These are phyloP conservation scores for Hibiscus trionum DNA, from an alignment of 345 rosid genomes.

Conservation along the genomic window DNA sequence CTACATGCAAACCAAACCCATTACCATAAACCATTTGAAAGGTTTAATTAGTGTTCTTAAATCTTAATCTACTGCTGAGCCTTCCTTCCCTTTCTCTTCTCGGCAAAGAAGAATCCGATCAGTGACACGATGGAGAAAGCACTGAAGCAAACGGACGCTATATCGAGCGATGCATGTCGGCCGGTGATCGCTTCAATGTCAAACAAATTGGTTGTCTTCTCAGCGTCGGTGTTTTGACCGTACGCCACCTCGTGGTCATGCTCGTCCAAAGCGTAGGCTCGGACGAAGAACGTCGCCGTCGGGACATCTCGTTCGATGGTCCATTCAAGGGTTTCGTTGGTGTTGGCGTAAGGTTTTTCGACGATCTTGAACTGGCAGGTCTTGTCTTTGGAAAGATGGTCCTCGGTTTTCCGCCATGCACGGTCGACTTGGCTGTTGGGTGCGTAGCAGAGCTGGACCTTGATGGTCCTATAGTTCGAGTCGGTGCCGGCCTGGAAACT, in stretches of 20 bases:
- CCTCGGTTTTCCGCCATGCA: constrained; percentile 61
- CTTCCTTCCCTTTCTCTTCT: constrained; percentile 45
- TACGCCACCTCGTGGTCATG: constrained; percentile 32
- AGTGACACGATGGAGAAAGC: constrained; percentile 51
- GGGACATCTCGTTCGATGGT: constrained; percentile 45
- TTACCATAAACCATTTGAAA: background rate
- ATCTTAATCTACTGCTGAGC: constrained; percentile 3
- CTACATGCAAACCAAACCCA: background rate
- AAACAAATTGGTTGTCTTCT: constrained; percentile 39
- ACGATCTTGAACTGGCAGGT: constrained; percentile 47
- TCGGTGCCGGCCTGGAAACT: constrained; percentile 29
- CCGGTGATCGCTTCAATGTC: constrained; percentile 41
- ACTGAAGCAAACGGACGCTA: constrained; percentile 57
- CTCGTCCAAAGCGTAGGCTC: constrained; percentile 47
- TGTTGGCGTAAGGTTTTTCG: constrained; percentile 30
- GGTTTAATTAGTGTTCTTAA: background rate
- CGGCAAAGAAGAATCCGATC: constrained; percentile 38
- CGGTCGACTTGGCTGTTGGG: constrained; percentile 71
- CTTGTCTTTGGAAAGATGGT: constrained; percentile 48
- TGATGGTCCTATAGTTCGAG: constrained; percentile 37
- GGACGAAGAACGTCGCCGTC: constrained; percentile 56
- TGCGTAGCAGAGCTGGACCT: constrained; percentile 57
- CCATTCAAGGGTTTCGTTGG: constrained; percentile 34
- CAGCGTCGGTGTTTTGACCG: constrained; percentile 43
- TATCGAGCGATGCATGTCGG: constrained; percentile 42